These are phyloP conservation scores for Kodamaea sp. DNA, from an alignment of 1,139 yeast genomes.

Conservation along the genomic window DNA sequence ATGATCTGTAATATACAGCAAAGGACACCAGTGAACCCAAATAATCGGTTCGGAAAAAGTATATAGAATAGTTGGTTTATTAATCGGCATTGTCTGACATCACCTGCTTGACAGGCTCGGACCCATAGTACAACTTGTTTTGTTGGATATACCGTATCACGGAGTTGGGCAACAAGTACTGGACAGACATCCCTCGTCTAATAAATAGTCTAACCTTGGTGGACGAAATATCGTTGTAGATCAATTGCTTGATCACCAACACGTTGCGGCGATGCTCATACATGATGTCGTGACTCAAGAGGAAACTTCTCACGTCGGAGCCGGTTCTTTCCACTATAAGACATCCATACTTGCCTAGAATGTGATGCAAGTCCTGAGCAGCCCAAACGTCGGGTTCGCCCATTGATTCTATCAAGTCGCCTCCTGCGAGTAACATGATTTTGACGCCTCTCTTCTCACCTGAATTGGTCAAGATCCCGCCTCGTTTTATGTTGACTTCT, in stretches of 20 bases:
- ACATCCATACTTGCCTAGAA: conserved; percentile 93
- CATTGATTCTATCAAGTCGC: conserved; percentile 96
- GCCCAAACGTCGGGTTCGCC: conserved; percentile 99
- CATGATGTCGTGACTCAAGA: conserved; percentile 93
- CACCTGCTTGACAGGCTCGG: conserved; percentile 93
- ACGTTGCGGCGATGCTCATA: conserved; percentile 94
- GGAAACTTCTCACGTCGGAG: conserved; percentile 87
- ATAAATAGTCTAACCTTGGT: conserved; percentile 91
- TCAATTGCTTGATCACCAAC: conserved; percentile 90
- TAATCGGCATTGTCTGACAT: conserved; percentile 56
- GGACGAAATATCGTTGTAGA: conserved; percentile 92
- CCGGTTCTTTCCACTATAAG: conserved; percentile 96
- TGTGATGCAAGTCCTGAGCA: conserved; percentile 91
- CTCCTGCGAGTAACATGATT: conserved; percentile 96
- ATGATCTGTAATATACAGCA: no score
- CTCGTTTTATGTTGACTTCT: conserved; percentile 86
- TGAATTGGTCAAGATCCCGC: conserved; percentile 75
- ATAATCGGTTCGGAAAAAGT: no score
- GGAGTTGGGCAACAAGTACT: conserved; percentile 87
- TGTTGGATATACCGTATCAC: conserved; percentile 95
- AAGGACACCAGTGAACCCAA: no score
- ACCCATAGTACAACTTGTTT: conserved; percentile 81
- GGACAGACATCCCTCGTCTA: conserved; percentile 95
- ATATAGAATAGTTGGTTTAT: no score
- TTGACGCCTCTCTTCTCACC: conserved; percentile 86